phyloP scores from a whole-genome alignment of 2,329 filamentous ascomycete species.

The Rachicladosporium sp. region DNA sequence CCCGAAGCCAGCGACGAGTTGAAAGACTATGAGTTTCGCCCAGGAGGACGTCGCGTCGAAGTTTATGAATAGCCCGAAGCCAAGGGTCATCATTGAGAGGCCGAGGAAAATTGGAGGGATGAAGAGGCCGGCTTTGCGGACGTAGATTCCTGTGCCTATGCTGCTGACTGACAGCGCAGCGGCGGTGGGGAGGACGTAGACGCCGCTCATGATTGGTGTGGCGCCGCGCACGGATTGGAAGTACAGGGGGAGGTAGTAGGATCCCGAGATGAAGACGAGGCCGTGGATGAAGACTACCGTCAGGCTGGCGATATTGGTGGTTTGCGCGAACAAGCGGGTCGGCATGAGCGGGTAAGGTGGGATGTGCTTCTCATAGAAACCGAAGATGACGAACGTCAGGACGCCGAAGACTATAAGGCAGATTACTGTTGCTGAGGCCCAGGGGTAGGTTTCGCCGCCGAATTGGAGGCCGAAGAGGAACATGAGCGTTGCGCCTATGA shows the following conservation, averaged over 20 bases:
- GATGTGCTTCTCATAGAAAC: constrained; percentile 58
- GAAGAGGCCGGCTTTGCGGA: constrained; percentile 35
- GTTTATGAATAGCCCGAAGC: constrained; percentile 28
- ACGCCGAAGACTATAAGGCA: constrained; percentile 66
- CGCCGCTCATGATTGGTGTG: constrained; percentile 57
- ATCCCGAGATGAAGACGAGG: constrained; percentile 62
- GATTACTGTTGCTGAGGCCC: constrained; percentile 62
- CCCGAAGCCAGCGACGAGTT: constrained; percentile 52
- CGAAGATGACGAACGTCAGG: constrained; percentile 48
- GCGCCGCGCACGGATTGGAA: constrained; percentile 65
- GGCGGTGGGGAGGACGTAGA: constrained; percentile 36
- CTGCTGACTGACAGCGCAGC: constrained; percentile 21
- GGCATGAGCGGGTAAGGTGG: constrained; percentile 73
- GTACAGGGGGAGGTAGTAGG: constrained; percentile 76
- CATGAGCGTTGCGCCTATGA: constrained; percentile 73
- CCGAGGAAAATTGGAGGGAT: constrained; percentile 40
- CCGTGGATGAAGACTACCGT: constrained; percentile 60
- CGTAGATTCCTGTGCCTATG: constrained; percentile 27
- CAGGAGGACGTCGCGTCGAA: constrained; percentile 22
- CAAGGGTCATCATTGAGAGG: constrained; percentile 26
- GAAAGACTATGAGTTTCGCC: constrained; percentile 36
- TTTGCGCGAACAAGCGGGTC: constrained; percentile 52
- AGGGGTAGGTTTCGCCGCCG: constrained; percentile 63
- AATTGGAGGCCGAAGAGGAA: constrained; percentile 76
- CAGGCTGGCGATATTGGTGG: constrained; percentile 55